These are phyloP conservation scores for Beauveria asiatica DNA, from an alignment of 2,329 filamentous ascomycete genomes.

Conservation along the genomic window DNA sequence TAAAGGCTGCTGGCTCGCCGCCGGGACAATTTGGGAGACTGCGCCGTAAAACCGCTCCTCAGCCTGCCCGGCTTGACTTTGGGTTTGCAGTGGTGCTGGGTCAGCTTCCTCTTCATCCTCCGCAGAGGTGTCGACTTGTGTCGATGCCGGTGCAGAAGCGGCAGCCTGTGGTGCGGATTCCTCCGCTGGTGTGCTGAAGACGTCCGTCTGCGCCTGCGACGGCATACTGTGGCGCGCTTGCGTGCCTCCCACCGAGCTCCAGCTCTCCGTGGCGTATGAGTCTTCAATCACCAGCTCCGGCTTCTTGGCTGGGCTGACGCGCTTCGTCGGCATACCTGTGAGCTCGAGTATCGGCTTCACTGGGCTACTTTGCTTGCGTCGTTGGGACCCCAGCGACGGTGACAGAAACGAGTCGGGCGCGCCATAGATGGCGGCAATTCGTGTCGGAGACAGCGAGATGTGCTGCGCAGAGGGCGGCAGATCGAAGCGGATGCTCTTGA, in stretches of 20 bases:
- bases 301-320: conserved; percentile 14
- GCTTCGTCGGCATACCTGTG: conserved; percentile 15
- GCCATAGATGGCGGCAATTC: conserved; percentile 31
- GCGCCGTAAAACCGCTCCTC: conserved; percentile 4
- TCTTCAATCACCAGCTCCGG: conserved; percentile 35
- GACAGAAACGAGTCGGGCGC: conserved; percentile 25
- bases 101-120: neutral
- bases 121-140: neutral
- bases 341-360: conserved; percentile 15
- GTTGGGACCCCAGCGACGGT: conserved; percentile 26
- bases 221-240: conserved; percentile 13
- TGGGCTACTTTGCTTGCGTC: conserved; percentile 19
- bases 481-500: conserved; percentile 26
- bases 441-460: conserved; percentile 32
- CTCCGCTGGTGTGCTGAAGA: conserved; percentile 11
- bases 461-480: conserved; percentile 34
- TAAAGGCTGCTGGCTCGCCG: neutral
- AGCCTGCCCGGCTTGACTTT: neutral
- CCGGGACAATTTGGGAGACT: neutral
- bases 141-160: neutral
- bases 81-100: neutral
- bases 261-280: conserved; percentile 33
- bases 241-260: conserved; percentile 18
- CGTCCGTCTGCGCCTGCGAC: conserved; percentile 9
- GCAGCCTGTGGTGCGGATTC: neutral